phyloP scores from a whole-genome alignment of 331 rosid genomes.

The Dryas integrifolia region DNA sequence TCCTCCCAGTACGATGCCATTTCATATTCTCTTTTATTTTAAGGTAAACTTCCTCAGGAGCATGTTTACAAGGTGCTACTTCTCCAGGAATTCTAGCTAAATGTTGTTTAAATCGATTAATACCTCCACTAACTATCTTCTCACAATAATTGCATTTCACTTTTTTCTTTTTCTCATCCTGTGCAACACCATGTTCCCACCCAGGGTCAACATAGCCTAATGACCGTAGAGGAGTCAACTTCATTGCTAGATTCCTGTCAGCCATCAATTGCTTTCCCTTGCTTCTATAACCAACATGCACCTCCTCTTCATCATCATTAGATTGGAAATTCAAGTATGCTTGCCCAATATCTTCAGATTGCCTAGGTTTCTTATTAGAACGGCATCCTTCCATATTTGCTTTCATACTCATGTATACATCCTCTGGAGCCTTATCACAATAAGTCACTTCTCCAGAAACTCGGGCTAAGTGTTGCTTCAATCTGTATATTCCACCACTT shows the following conservation, averaged over 20 bases:
- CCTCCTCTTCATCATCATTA: conserved; percentile 72
- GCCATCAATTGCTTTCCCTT: conserved; percentile 79
- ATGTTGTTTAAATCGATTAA: conserved; percentile 93
- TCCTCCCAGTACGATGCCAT: conserved; percentile 97
- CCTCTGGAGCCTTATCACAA: conserved; percentile 94
- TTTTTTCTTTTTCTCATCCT: conserved; percentile 96
- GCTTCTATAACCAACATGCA: conserved; percentile 61
- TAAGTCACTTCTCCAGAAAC: conserved; percentile 95
- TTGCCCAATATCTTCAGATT: conserved; percentile 53
- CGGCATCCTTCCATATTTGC: conserved; percentile 82
- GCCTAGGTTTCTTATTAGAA: conserved; percentile 77
- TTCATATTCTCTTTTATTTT: conserved; percentile 95
- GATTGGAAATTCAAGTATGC: conserved; percentile 66
- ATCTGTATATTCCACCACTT: conserved; percentile 93
- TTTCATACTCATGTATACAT: conserved; percentile 82
- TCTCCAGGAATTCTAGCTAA: conserved; percentile 98
- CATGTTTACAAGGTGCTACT: conserved; percentile 93
- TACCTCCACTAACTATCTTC: conserved; percentile 93
- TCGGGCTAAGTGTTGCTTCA: conserved; percentile 95
- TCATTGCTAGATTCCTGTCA: conserved; percentile 51
- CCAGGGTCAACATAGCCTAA: conserved; percentile 94
- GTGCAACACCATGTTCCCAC: conserved; percentile 97
- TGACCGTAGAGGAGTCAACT: conserved; percentile 73
- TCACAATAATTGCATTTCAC: conserved; percentile 91
- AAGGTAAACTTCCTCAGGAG: conserved; percentile 84